Conservation (phyloP, 768 basidiomycete species). For the Hericium coralloides region DNA sequence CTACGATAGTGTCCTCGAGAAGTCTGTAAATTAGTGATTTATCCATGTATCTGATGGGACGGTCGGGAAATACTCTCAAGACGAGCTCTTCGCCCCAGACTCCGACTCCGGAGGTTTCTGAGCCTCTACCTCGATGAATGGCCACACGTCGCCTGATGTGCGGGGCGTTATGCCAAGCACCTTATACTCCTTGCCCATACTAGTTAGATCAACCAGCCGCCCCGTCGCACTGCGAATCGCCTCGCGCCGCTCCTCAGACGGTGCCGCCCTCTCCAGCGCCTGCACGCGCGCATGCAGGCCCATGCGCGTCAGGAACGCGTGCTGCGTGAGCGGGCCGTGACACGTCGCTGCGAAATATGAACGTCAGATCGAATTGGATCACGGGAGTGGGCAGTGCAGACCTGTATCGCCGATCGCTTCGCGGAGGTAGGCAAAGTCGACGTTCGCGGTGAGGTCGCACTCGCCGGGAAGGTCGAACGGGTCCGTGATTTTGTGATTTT, state of each 20-base stretch:
- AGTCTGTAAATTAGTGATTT: not conserved
- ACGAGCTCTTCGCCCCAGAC: too few species aligned
- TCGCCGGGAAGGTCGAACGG: constrained; percentile 79
- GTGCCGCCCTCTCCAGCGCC: constrained; percentile 44
- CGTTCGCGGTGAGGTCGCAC: constrained; percentile 92
- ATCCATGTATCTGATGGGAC: too few species aligned
- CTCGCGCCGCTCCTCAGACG: constrained; percentile 36
- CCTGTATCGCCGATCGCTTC: constrained; percentile 67
- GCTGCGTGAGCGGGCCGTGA: constrained; percentile 71
- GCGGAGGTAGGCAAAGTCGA: constrained; percentile 84
- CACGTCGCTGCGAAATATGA: constrained; percentile 24
- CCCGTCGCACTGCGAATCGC: constrained; percentile 53
- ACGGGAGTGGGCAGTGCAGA: constrained; percentile 29
- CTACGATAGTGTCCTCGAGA: not conserved
- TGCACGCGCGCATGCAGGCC: constrained; percentile 63
- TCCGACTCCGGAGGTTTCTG: not conserved
- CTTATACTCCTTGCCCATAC: constrained; percentile 88
- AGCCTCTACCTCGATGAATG: not conserved
- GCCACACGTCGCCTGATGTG: not conserved
- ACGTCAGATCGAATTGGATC: too few species aligned
- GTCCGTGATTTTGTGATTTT: constrained; percentile 76
- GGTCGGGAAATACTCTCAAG: too few species aligned
- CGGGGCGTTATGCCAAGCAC: constrained; percentile 50
- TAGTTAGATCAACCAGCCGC: constrained; percentile 64
- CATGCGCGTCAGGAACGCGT: constrained; percentile 68